Evolutionary conservation across 106 monocot genomes (phyloP).

Genomic region (Posidonia australis): DNA sequence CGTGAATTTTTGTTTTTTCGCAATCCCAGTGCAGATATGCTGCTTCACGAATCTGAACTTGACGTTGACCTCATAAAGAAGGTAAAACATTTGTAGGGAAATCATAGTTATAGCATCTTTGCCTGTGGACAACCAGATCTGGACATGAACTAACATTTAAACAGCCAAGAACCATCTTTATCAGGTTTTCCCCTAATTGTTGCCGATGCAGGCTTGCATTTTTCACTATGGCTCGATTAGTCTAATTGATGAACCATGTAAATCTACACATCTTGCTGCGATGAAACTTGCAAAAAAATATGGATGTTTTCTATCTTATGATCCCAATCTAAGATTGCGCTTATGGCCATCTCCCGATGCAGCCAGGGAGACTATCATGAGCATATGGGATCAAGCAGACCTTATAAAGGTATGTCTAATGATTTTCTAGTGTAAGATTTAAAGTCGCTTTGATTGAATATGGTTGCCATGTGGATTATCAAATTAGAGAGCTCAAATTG

Average conservation of each 20-base stretch:
- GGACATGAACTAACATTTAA: background rate
- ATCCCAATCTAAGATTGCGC: conserved; percentile 20
- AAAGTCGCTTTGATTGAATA: background rate
- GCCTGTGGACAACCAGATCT: background rate
- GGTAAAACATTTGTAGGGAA: conserved; percentile 1
- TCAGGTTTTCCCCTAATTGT: background rate
- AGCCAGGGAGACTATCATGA: conserved; percentile 15
- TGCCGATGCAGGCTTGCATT: conserved; percentile 9
- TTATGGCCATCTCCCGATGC: conserved; percentile 22
- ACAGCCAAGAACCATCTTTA: background rate
- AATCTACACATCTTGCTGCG: conserved; percentile 25
- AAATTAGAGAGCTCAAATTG: background rate
- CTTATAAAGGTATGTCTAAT: conserved; percentile 14
- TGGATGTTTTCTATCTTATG: conserved; percentile 19
- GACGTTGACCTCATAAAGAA: conserved; percentile 10
- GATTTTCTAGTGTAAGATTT: background rate
- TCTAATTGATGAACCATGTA: conserved; percentile 28
- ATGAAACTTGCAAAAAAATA: conserved; percentile 13
- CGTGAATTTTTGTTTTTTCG: conserved; percentile 14
- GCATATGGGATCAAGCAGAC: conserved; percentile 22
- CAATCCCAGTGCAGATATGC: conserved; percentile 15
- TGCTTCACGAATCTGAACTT: conserved; percentile 10
- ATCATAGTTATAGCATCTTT: background rate
- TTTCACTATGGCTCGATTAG: conserved; percentile 31
- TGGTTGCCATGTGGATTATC: background rate